Evolutionary conservation across 768 basidiomycete species (phyloP).

Genomic region (Phanerodontia chrysosporium): DNA sequence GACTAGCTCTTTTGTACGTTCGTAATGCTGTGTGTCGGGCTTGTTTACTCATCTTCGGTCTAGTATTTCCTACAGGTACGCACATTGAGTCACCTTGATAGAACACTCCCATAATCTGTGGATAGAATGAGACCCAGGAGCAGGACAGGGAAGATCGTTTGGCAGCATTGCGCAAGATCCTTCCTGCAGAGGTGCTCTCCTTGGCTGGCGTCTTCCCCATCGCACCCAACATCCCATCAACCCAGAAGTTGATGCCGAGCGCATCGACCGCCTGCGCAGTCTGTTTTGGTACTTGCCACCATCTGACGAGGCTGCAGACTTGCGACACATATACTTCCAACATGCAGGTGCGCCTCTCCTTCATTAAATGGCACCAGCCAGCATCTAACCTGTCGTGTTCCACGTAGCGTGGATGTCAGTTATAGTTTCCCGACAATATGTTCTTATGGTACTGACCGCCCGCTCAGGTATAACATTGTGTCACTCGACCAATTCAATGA

Average conservation of each 20-base stretch:
- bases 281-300: conserved; percentile 71
- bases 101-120: not conserved
- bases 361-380: not conserved
- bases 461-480: conserved; percentile 61
- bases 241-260: conserved; percentile 28
- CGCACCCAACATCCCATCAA: conserved; percentile 34
- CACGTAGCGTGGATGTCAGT: conserved; percentile 72
- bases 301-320: conserved; percentile 52
- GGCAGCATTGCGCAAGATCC: conserved; percentile 45
- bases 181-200: conserved; percentile 59
- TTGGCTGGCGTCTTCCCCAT: conserved; percentile 68
- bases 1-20: conserved; percentile 71
- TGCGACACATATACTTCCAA: conserved; percentile 57
- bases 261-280: conserved; percentile 43
- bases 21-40: conserved; percentile 1
- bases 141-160: conserved; percentile 48
- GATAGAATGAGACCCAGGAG: conserved; percentile 55
- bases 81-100: not conserved
- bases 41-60: conserved; percentile 1
- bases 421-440: not conserved
- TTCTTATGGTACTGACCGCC: not conserved
- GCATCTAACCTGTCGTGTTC: conserved; percentile 6
- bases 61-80: conserved; percentile 75
- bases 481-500: conserved; percentile 52
- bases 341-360: conserved; percentile 34